These are phyloP conservation scores for Orbilia javanica DNA, from an alignment of 2,329 filamentous ascomycete species.

Conservation along the genomic window DNA sequence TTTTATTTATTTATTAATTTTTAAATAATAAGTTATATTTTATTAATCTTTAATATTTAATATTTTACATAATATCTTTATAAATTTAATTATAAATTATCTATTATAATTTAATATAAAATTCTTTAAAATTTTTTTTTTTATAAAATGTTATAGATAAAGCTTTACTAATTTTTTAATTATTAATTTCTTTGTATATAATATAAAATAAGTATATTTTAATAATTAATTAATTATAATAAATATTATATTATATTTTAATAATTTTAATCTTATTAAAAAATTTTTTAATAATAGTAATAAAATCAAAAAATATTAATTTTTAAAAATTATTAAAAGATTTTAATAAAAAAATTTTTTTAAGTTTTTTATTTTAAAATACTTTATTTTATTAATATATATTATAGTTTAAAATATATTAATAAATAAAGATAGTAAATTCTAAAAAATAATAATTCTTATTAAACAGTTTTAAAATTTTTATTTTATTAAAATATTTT, in stretches of 20 bases:
- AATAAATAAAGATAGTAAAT: background rate
- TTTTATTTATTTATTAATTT: background rate
- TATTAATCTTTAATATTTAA: background rate
- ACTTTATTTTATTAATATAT: background rate
- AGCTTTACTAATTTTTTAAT: background rate
- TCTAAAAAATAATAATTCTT: background rate
- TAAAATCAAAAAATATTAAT: background rate
- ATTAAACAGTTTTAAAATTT: background rate
- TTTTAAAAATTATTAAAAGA: background rate
- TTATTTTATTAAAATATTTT: background rate
- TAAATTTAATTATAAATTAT: background rate
- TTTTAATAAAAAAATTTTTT: background rate
- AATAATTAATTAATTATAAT: background rate
- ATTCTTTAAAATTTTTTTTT: background rate
- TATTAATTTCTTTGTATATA: background rate
- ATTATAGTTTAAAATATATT: background rate
- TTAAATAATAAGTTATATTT: background rate
- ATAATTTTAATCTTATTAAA: slow-evolving; percentile 7
- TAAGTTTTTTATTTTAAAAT: background rate
- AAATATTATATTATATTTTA: background rate
- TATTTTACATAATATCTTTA: background rate
- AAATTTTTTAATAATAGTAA: slow-evolving; percentile 8
- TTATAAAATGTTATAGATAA: background rate
- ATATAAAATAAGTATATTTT: background rate
- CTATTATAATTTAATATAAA: background rate